Evolutionary conservation across 495 filamentous ascomycete species (phyloP), one percentile per base, ranked within the genome.

Genomic region (Staphylotrichum tortipilum): DNA sequence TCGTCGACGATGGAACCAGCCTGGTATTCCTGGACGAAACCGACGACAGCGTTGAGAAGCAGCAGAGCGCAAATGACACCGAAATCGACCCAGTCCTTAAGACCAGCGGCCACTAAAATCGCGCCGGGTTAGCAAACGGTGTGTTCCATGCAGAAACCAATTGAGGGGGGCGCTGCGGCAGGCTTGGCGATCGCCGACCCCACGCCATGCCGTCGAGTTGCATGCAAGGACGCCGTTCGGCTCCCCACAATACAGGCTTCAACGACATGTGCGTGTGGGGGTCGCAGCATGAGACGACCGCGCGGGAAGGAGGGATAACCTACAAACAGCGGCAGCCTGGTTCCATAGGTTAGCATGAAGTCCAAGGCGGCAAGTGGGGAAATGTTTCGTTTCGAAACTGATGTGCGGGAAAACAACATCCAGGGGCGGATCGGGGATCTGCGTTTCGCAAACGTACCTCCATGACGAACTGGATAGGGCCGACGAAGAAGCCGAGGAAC

Each of bases 401-500:
- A 36, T 47, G 54, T 38, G 51, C 43, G 37, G 37, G 44, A 45
- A 34, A 52, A 51, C 52, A 21, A 29, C 31, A 28, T n/a, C n/a
- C n/a, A n/a, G n/a, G n/a, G n/a, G n/a, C n/a, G n/a, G n/a, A 26
- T 28, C 28, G 26, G 38, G 38, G 50, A 52, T 43, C 10, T 10
- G 6, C 10, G 26, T 28, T 41, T 46, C 29, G 46, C n/a, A n/a
- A n/a, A 67, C 78, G 64, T 72, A 86, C 84, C 79, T 91, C 86
- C 89, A 95, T 95, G 63, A 94, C 89, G 69, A 88, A 89, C 64
- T 94, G 89, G 59, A 95, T 90, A 28, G 89, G 89, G 53, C 89
- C 89, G 56, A 89, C 75, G 70, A 95, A 94, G 72, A 84, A 92
- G 50, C 69, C 72, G 19, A 94, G 64, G 63, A 95, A 94, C 70